Conservation (phyloP, 1,139 yeast species). For the Yamadazyma mexicana region DNA sequence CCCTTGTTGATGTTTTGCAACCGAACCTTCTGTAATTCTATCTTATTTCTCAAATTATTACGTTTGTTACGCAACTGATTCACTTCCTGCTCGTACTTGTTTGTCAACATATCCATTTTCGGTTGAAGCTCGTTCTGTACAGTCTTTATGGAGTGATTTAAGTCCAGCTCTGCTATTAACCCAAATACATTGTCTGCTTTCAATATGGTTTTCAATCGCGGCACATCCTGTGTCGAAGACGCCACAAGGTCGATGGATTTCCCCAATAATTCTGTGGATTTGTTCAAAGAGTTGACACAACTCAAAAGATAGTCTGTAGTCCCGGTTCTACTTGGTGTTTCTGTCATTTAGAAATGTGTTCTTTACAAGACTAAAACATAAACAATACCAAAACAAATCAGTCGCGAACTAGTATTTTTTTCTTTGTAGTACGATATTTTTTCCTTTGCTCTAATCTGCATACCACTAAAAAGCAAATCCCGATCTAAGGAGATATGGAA, state of each 20-base stretch:
- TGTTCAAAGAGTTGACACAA: slow-evolving; percentile 31
- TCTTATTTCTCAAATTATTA: slow-evolving; percentile 28
- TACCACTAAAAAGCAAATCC: not conserved
- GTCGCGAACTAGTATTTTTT: slow-evolving; percentile 1
- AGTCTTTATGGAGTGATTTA: slow-evolving; percentile 35
- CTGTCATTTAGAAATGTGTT: not conserved
- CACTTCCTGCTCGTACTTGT: slow-evolving; percentile 35
- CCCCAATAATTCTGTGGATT: slow-evolving; percentile 31
- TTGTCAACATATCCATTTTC: slow-evolving; percentile 32
- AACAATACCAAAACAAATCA: not conserved
- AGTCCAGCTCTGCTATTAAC: slow-evolving; percentile 41
- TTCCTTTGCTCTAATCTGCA: not conserved
- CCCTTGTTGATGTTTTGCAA: slow-evolving; percentile 24
- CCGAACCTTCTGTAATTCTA: slow-evolving; percentile 34
- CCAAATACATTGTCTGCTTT: slow-evolving; percentile 41
- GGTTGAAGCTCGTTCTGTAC: slow-evolving; percentile 34
- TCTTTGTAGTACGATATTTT: not conserved
- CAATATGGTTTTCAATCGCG: slow-evolving; percentile 33
- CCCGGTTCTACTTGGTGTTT: slow-evolving; percentile 2
- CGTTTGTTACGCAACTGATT: slow-evolving; percentile 26
- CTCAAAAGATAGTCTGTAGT: slow-evolving; percentile 18
- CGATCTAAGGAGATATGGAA: slow-evolving; percentile 3
- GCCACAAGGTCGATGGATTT: slow-evolving; percentile 30
- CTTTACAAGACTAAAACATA: not conserved
- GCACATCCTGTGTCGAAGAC: slow-evolving; percentile 34